Evolutionary conservation across 306 rosid species (phyloP), one percentile per base, ranked within the genome.

Genomic region (Gleditsia sinensis): DNA sequence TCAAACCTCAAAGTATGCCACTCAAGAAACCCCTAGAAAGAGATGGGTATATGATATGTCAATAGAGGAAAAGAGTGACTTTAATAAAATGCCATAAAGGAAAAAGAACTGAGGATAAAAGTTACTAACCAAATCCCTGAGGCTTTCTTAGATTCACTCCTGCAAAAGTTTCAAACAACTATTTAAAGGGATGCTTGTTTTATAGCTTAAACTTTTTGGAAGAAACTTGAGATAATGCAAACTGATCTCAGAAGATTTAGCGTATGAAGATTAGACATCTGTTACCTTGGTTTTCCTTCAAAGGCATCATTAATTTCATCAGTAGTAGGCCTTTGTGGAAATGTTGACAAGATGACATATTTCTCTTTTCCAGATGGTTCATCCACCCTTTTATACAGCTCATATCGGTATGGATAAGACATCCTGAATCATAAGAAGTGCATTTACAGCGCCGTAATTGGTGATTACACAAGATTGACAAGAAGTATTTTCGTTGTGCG

Each of bases 371-470:
- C 86, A 6, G 72, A 51, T 50, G 87, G 66, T 61, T 88, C 98
- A 57, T 94, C 96, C 49, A 94, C 89, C 83, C 98, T 90, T 79
- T 83, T 94, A 85, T 83, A 94, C 81, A 94, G 75, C 66, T 91
- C 98, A 32, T 88, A 88, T 7, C 50, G 86, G 74, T 81, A 82
- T 19, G 97, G 97, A 69, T 90, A 78, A 77, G 91, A 55, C 89
- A 86, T 82, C 83, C 94, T 89, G 69, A 73, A 73, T 43, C 51
- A 75, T 34, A 32, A 46, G 39, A 45, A 25, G 37, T 32, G 50
- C 53, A 36, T 13, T 43, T 17, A 39, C 53, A 50, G n/a, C 17
- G 36, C 16, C 28, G 12, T 8, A 12, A 39, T 34, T 24, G 21
- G 36, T 64, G 53, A 64, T 7, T 21, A 23, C 46, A 17, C 40